These are phyloP conservation scores for Stemphylium beticola DNA, from an alignment of 2,329 filamentous ascomycete species.

Conservation along the genomic window DNA sequence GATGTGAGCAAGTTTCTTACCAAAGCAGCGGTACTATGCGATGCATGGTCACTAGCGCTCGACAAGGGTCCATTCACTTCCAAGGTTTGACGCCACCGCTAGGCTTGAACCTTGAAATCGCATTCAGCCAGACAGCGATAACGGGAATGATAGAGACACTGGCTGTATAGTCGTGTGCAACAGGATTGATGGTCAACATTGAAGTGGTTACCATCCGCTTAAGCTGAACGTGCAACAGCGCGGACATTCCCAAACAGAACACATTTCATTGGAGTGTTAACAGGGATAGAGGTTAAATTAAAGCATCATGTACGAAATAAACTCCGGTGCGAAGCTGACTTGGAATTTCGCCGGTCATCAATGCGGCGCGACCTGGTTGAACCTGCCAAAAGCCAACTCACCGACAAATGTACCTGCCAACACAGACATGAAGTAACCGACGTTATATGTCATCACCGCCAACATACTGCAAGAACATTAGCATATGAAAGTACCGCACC, in stretches of 20 bases:
- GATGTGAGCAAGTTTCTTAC: slow-evolving; percentile 44
- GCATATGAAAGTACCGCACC: slow-evolving; percentile 2
- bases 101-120: neutral
- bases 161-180: neutral
- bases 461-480: slow-evolving; percentile 71
- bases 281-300: neutral
- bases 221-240: neutral
- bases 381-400: slow-evolving; percentile 80
- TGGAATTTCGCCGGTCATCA: neutral
- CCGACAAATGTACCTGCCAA: slow-evolving; percentile 83
- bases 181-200: neutral
- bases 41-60: slow-evolving; percentile 21
- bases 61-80: slow-evolving; percentile 25
- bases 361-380: slow-evolving; percentile 44
- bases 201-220: neutral
- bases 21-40: slow-evolving; percentile 23
- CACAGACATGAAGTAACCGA: slow-evolving; percentile 84
- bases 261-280: neutral
- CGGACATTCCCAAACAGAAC: neutral
- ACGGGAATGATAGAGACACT: slow-evolving; percentile 2
- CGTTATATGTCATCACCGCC: slow-evolving; percentile 87
- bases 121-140: neutral
- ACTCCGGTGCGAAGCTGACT: neutral
- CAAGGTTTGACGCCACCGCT: slow-evolving; percentile 7
- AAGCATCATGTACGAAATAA: neutral